Base-by-base conservation (phyloP, 2,329 filamentous ascomycete species). In the Botrytis tulipae region DNA sequence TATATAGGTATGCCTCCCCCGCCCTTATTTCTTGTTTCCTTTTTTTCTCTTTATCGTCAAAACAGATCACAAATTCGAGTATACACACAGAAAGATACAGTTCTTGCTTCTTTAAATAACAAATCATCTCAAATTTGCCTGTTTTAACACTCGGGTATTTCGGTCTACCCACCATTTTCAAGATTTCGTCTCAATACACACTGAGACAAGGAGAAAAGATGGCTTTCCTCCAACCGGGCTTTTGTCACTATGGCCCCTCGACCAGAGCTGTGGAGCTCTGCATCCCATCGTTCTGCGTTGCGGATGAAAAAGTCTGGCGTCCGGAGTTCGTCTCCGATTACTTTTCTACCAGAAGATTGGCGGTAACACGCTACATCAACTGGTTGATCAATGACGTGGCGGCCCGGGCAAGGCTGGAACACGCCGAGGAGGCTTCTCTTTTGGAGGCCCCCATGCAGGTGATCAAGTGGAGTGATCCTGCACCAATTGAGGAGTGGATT, bases 91-190 rank as follows among this genome's bases (percentile, higher is more conserved):
- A 68, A 68, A 29, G 35, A 54, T 7, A 25, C 35, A 40, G 22
- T 68, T 68, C 25, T 68, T 32, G 35, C 32, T 54, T 35, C 35
- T 54, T 29, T n/a, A 29, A 16, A 18, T n/a, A 1, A 20, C 10
- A 22, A 63, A 54, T 40, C 25, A 68, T 16, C 37, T 54, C 35
- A n/a, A 67, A 18, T 68, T 65, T 65, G 5, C 25, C 35, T 54
- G 32, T 68, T 68, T 40, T 68, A 32, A 54, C 62, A 65, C 62
- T 65, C 7, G 62, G 62, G 62, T 44, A 46, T 65, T 46, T 65
- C 62, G 62, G 37, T 65, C 62, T 46, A 65, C 62, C 42, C 40
- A 42, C n/a, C 0, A 10, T 7, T 40, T 22, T 14, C 51, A 29
- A 57, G 18, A 29, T 18, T 29, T 57, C 65, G 25, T 40, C 32